Percentiles rank a stretch among this genome's conserved stretches.
These are phyloP conservation scores for Magnaporthiopsis rhizophila DNA, from an alignment of 2,329 filamentous ascomycete genomes.

Conservation along the genomic window DNA sequence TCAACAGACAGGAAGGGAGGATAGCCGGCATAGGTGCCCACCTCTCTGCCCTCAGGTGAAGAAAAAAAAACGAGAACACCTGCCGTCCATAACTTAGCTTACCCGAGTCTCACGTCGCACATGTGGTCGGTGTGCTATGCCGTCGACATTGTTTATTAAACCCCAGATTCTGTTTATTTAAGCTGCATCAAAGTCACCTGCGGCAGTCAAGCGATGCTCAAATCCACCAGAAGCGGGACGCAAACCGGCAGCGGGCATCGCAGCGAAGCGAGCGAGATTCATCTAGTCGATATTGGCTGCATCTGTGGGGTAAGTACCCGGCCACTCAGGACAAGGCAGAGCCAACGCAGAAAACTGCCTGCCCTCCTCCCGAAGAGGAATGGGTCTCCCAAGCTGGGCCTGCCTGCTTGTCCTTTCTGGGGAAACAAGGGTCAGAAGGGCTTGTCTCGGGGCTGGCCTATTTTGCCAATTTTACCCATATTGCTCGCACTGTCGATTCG, in stretches of 20 bases:
- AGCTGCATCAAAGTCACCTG: not conserved
- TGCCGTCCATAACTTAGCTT: not conserved
- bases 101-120: not conserved
- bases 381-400: not conserved
- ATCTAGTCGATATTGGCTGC: conserved; percentile 2
- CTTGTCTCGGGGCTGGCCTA: not conserved
- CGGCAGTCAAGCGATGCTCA: not conserved
- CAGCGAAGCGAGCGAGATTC: not conserved
- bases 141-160: not conserved
- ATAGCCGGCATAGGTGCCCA: too few species aligned
- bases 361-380: not conserved
- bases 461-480: conserved; percentile 9
- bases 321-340: not conserved
- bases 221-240: not conserved
- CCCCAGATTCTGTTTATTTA: not conserved
- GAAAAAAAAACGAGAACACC: not conserved
- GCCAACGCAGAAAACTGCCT: not conserved
- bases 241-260: not conserved
- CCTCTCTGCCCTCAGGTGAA: not conserved
- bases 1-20: too few species aligned
- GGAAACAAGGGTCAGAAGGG: not conserved
- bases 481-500: conserved; percentile 2
- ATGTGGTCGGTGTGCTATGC: not conserved
- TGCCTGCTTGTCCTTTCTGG: not conserved
- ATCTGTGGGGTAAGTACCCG: conserved; percentile 2